phyloP scores from a whole-genome alignment of 805 yeast genomes.

The Candida anglica region DNA sequence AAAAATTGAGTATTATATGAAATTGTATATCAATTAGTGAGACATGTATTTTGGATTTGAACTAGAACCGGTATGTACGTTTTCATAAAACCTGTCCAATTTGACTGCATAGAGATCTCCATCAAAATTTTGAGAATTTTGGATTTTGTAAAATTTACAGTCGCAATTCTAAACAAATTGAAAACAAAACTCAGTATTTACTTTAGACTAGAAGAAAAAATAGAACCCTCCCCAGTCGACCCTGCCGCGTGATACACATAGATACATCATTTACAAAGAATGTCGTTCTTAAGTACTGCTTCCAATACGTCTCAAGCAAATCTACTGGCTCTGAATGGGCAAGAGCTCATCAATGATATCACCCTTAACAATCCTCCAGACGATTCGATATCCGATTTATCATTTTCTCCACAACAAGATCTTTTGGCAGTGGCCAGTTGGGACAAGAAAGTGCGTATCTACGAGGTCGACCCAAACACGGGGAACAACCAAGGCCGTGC shows the following conservation, averaged over 20 bases:
- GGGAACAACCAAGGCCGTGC: conserved; percentile 89
- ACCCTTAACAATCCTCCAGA: conserved; percentile 80
- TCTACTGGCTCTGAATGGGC: conserved; percentile 44
- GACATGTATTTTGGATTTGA: too few relatives aligned
- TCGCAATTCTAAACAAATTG: too few relatives aligned
- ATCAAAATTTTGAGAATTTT: too few relatives aligned
- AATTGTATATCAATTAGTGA: too few relatives aligned
- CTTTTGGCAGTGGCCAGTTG: conserved; percentile 79
- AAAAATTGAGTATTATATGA: too few relatives aligned
- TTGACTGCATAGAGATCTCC: too few relatives aligned
- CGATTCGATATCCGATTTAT: conserved; percentile 78
- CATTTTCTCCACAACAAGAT: conserved; percentile 86
- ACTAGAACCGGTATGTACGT: too few relatives aligned
- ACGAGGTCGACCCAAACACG: conserved; percentile 68
- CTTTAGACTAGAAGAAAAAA: too few relatives aligned
- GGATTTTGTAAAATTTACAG: too few relatives aligned
- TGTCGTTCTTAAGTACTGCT: conserved; percentile 34
- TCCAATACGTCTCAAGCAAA: conserved; percentile 15
- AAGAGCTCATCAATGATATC: conserved; percentile 67
- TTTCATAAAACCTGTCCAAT: too few relatives aligned
- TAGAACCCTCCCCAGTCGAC: too few relatives aligned
- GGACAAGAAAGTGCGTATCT: conserved; percentile 93
- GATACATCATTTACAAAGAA: conserved; percentile 7
- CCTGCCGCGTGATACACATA: background rate
- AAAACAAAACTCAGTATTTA: too few relatives aligned